Conservation (phyloP, 345 rosid species). For the Dipteronia dyeriana region DNA sequence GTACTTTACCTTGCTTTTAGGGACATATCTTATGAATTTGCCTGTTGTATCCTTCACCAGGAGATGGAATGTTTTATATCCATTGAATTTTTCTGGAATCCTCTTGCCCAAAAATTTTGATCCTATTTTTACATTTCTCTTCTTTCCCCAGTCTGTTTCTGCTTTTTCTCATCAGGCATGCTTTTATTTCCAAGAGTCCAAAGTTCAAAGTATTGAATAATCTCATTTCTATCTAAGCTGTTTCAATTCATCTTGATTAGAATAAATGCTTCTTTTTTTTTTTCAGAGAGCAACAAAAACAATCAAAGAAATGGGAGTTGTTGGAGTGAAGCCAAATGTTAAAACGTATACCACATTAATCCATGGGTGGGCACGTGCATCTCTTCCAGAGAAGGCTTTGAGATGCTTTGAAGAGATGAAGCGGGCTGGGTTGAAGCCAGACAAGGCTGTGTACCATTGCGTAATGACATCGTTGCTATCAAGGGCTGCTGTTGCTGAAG, state of each 20-base stretch:
- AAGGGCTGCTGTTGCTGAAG: conserved; percentile 82
- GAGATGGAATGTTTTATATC: neutral
- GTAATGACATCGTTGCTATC: conserved; percentile 80
- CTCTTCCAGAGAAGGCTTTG: conserved; percentile 89
- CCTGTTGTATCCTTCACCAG: conserved; percentile 10
- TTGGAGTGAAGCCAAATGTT: conserved; percentile 76
- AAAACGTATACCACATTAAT: conserved; percentile 90
- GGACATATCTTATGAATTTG: neutral
- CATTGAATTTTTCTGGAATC: neutral
- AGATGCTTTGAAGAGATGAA: conserved; percentile 85
- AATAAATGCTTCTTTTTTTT: conserved; percentile 21
- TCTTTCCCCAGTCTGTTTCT: neutral
- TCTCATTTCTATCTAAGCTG: neutral
- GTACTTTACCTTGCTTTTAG: too few relatives aligned
- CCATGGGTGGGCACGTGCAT: conserved; percentile 94
- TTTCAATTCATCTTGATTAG: neutral
- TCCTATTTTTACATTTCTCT: neutral
- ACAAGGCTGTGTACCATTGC: conserved; percentile 90
- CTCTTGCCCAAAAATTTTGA: neutral
- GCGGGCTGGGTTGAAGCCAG: conserved; percentile 70
- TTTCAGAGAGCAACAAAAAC: conserved; percentile 74
- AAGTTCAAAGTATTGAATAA: neutral
- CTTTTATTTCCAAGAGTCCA: neutral
- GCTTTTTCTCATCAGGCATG: neutral
- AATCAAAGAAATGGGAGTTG: conserved; percentile 63